Evolutionary conservation across 768 basidiomycete genomes (phyloP), one percentile per base, ranked within the genome.

Genomic region (Macrolepiota dolichaula): DNA sequence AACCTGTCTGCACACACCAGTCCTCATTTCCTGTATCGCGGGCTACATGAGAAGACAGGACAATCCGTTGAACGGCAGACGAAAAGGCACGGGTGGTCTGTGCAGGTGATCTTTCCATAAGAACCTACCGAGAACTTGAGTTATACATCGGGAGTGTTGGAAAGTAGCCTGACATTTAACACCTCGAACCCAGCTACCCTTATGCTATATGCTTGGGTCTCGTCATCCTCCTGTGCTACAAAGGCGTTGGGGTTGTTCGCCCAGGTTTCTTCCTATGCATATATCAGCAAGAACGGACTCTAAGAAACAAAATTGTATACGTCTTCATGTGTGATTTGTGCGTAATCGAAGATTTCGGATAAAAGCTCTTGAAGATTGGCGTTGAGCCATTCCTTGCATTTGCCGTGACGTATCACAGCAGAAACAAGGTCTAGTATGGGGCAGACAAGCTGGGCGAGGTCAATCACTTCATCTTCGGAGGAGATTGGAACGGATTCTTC

Each of bases 181-280:
- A 98, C 74, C 68, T 98, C 96, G 66, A 94, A 88, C 2, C 88
- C 88, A 3, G 92, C 90, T 1, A 92, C 84, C 37, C 97, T 83
- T 36, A 94, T 81, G 57, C 91, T 92, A 69, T 94, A 96, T 1
- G 80, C 70, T 56, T 91, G 85, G 1, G 87, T 87, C 63, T 96
- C 94, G 62, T 98, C 96, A 57, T 97, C 94, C 68, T 98, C 96
- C 69, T 98, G 94, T 25, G 90, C 89, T 32, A 98, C 87, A 68
- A 98, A 98, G 2, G 89, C 85, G 66, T 98, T 98, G 3, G 92
- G 87, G 66, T 97, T 91, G 56, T 81, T 84, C 2, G 86, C 84
- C 96, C 96, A 98, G 15, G 85, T 89, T 32, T 95, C 93, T 69
- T 95, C 94, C 94, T 98, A 63, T 12, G 50, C 44, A 22, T 32